A percentile compares a stretch with the other conserved stretches of the same genome.
Conservation (phyloP, 2,329 filamentous ascomycete species). For the Ceratocystis destructans region DNA sequence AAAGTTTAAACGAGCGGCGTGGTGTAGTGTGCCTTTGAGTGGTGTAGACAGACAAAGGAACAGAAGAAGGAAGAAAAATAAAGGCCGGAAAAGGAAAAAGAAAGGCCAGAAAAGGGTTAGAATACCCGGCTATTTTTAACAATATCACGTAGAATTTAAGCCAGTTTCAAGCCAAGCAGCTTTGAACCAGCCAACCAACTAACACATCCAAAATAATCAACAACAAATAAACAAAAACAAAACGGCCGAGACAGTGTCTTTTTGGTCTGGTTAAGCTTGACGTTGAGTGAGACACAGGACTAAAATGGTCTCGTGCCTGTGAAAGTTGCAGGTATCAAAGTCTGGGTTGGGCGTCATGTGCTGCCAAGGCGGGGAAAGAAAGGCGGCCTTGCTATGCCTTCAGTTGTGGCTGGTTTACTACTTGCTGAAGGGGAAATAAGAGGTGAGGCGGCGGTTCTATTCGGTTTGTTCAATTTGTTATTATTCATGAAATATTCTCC, state of each 20-base stretch:
- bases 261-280: background rate
- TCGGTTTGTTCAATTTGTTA: background rate
- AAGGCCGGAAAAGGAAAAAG: background rate
- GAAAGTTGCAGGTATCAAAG: background rate
- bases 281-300: background rate
- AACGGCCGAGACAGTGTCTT: background rate
- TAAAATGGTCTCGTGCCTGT: background rate
- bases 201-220: too few relatives aligned
- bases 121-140: background rate
- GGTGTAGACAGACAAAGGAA: background rate
- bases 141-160: too few relatives aligned
- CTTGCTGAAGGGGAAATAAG: background rate
- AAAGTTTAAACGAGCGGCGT: too few relatives aligned
- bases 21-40: background rate
- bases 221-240: background rate
- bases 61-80: background rate
- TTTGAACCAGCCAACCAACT: too few relatives aligned
- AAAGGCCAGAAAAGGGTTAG: background rate
- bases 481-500: background rate
- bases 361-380: background rate
- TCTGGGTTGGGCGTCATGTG: background rate
- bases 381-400: background rate
- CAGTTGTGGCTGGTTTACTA: background rate
- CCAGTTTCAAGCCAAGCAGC: too few relatives aligned
- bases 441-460: background rate